Conservation (phyloP, 768 basidiomycete genomes). For the Serendipita indica region DNA sequence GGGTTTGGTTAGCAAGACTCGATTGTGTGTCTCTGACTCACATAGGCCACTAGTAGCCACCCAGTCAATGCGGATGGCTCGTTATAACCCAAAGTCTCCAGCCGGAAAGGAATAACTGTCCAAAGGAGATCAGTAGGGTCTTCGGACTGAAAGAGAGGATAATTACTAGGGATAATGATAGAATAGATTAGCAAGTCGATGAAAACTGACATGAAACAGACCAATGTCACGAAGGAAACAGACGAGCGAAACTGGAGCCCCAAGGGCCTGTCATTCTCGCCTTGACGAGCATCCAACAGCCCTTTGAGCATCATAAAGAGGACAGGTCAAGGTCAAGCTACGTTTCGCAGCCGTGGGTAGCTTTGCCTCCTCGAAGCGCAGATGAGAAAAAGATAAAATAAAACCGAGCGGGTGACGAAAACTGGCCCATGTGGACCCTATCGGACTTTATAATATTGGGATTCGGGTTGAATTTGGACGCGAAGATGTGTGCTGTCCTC, state of each 20-base stretch:
- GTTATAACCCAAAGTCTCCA: constrained; percentile 33
- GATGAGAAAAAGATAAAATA: no score
- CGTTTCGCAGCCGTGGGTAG: no score
- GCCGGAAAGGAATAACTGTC: constrained; percentile 28
- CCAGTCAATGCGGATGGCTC: constrained; percentile 37
- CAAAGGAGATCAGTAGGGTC: not conserved
- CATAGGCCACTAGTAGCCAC: constrained; percentile 48
- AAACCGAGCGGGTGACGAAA: no score
- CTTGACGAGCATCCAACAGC: no score
- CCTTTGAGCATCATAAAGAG: no score
- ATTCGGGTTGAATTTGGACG: no score
- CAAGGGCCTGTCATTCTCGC: no score
- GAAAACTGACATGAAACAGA: constrained; percentile 17
- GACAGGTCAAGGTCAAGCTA: no score
- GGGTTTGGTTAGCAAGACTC: constrained; percentile 7
- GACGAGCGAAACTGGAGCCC: constrained; percentile 46
- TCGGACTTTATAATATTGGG: no score
- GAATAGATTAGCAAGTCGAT: constrained; percentile 44
- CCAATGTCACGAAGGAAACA: constrained; percentile 37
- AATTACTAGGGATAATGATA: constrained; percentile 46
- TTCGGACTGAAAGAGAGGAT: not conserved
- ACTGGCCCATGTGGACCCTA: no score
- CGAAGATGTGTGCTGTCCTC: no score
- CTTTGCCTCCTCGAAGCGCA: no score
- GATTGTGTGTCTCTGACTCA: constrained; percentile 21